Conservation (phyloP, 78 protist species). For the Neovahlkampfia damariscottae region DNA sequence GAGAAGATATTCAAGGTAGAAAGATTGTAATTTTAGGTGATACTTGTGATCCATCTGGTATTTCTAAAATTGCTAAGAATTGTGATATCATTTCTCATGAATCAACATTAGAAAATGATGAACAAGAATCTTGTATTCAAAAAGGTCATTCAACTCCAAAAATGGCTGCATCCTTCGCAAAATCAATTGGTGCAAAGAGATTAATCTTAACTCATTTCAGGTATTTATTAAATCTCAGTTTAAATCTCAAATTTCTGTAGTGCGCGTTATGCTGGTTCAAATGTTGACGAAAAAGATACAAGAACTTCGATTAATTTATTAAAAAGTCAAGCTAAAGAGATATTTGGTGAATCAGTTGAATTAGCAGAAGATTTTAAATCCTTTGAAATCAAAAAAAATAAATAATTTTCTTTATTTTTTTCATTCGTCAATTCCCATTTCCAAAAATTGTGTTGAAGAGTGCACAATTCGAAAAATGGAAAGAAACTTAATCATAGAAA, state of each 20-base stretch:
- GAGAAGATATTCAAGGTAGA: not conserved
- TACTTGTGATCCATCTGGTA: constrained; percentile 14
- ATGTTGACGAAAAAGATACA: not conserved
- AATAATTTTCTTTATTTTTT: too few species aligned
- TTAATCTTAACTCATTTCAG: constrained; percentile 34
- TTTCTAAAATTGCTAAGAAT: not conserved
- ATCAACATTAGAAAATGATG: constrained; percentile 7
- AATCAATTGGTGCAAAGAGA: not conserved
- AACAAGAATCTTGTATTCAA: not conserved
- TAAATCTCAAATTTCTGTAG: too few species aligned
- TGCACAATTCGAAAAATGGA: too few species aligned
- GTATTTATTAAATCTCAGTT: too few species aligned
- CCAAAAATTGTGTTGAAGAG: too few species aligned
- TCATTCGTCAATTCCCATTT: too few species aligned
- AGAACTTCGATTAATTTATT: not conserved
- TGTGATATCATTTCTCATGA: constrained; percentile 26
- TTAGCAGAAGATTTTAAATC: not conserved
- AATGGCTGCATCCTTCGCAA: constrained; percentile 32
- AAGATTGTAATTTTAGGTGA: constrained; percentile 29
- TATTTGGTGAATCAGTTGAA: not conserved
- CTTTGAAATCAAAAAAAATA: not conserved
- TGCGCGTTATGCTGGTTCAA: not conserved
- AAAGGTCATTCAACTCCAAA: constrained; percentile 43
- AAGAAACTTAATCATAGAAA: too few species aligned
- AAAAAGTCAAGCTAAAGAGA: not conserved